Evolutionary conservation across 768 basidiomycete species (phyloP), one percentile per base, ranked within the genome.

Genomic region (Agaricus sinodeliciosus): DNA sequence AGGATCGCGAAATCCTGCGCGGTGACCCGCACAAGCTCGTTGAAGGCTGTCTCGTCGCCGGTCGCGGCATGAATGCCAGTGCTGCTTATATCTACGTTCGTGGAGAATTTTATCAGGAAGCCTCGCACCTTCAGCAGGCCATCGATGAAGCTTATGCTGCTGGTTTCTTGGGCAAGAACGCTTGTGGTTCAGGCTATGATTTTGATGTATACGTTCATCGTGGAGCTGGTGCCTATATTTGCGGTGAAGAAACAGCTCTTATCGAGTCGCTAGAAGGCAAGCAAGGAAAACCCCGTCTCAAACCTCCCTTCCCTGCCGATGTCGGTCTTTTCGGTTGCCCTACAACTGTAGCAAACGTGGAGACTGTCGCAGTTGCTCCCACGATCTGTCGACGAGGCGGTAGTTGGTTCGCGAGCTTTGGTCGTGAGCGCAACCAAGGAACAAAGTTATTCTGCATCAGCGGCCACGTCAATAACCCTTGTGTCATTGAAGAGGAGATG

Each of bases 81-180:
- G 94, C 94, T 0, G 95, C 95, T n/a, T 99, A 98, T 77, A 98
- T 99, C 69, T 99, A 99, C 72, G 93, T 98, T 63, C 94, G 95
- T 56, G 95, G 95, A 59, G 95, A 99, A 69, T 99, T 98, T 73
- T 84, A 87, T 70, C 92, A 94, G 67, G 95, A 97, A 68, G 94
- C 94, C 0, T 78, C 82, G 0, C 94, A 96, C 67, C 80, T 97
- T 37, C 90, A 94, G 67, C 90, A 94, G 66, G 95, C 95, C 49
- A 96, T 99, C 69, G 79, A 84, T 59, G 94, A 97, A 64, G 94
- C 95, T 2, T 97, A 99, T 74, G 82, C 83, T 47, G 84, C 84
- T 35, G 94, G 94, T 4, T 74, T 91, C 49, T 70, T 98, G 52
- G 95, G 95, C 52, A 87, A 89, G 68, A 78, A 96, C 65, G 87